phyloP scores from a whole-genome alignment of 495 filamentous ascomycete genomes.

The Schizothecium vesticola region DNA sequence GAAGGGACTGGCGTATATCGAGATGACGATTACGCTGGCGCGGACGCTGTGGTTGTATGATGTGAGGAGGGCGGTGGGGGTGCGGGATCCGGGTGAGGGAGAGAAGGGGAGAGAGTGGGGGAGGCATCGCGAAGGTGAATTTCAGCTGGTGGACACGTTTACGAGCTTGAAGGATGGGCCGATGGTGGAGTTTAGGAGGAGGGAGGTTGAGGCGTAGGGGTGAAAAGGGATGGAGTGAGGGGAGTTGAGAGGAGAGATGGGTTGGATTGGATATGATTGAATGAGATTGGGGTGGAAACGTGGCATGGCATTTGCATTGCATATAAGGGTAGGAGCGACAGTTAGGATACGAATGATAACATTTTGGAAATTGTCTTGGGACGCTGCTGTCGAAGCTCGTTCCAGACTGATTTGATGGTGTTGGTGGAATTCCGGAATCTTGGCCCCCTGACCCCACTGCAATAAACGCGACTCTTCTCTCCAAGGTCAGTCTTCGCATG shows the following conservation, averaged over 20 bases:
- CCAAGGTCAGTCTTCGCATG: too few species aligned
- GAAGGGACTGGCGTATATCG: constrained; percentile 51
- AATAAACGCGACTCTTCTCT: too few species aligned
- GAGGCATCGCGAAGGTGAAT: constrained; percentile 42
- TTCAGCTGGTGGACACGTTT: constrained; percentile 53
- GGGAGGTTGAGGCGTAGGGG: constrained; percentile 13
- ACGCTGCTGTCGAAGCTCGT: too few species aligned
- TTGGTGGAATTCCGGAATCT: too few species aligned
- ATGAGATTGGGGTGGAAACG: not conserved
- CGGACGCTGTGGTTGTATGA: constrained; percentile 46
- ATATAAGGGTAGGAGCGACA: not conserved
- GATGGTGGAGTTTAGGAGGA: constrained; percentile 49
- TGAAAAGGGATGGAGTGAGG: not conserved
- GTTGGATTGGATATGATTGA: not conserved
- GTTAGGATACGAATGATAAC: not conserved
- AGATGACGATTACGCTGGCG: constrained; percentile 46
- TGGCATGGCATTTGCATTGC: not conserved
- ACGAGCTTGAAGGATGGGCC: constrained; percentile 54
- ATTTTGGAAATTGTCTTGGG: not conserved
- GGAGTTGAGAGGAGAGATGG: not conserved
- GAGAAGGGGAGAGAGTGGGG: constrained; percentile 39
- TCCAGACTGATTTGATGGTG: too few species aligned
- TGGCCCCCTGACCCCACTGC: too few species aligned
- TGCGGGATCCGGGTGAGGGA: constrained; percentile 39
- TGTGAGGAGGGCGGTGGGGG: constrained; percentile 37